These are phyloP conservation scores for Tricholoma terreum DNA, from an alignment of 768 basidiomycete genomes.

Conservation along the genomic window DNA sequence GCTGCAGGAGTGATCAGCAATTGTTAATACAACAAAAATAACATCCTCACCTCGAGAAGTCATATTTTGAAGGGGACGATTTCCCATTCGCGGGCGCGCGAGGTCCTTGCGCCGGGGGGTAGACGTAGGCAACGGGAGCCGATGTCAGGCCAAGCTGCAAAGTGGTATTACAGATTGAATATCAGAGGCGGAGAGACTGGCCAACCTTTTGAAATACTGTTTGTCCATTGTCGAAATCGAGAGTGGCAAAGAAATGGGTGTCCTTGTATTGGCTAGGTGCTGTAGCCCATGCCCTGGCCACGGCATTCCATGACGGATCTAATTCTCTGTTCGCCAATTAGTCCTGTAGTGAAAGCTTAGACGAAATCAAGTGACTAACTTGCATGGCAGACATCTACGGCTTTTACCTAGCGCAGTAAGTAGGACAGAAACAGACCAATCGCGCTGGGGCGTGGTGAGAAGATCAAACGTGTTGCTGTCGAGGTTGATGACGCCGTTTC, in stretches of 20 bases:
- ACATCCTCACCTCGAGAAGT: conserved; percentile 64
- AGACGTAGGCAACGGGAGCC: conserved; percentile 82
- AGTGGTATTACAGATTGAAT: not conserved
- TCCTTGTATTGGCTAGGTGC: conserved; percentile 60
- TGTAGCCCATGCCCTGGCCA: conserved; percentile 80
- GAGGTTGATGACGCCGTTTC: conserved; percentile 81
- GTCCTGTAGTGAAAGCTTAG: not conserved
- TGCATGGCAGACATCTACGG: conserved; percentile 90
- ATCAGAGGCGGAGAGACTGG: not conserved
- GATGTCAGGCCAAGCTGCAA: conserved; percentile 74
- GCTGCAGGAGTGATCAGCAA: conserved; percentile 37
- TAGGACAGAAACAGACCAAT: conserved; percentile 85
- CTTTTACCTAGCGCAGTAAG: conserved; percentile 83
- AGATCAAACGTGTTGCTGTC: conserved; percentile 75
- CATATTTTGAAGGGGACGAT: conserved; percentile 61
- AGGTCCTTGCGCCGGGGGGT: conserved; percentile 70
- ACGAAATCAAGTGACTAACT: conserved; percentile 44
- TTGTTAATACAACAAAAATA: not conserved
- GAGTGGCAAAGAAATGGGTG: conserved; percentile 86
- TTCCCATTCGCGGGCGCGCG: conserved; percentile 57
- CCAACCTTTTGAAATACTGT: conserved; percentile 77
- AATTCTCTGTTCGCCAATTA: conserved; percentile 60
- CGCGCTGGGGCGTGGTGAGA: conserved; percentile 68
- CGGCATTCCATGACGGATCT: conserved; percentile 75
- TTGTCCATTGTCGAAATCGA: conserved; percentile 82